Evolutionary conservation across 495 filamentous ascomycete species (phyloP).

Genomic region (Aspergillus carlsbadensis): DNA sequence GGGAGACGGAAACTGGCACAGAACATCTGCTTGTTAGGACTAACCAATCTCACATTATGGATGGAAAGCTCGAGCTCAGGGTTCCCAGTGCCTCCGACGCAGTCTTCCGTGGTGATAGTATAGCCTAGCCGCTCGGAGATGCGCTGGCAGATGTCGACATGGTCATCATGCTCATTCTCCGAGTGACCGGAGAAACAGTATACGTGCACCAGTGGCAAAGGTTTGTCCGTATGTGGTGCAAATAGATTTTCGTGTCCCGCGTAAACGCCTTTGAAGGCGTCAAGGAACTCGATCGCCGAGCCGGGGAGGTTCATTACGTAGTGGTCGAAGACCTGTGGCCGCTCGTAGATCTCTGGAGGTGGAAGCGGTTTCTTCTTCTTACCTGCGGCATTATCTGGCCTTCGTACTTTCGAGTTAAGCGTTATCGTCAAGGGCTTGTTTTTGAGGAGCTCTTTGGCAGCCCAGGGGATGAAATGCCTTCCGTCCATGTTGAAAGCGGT

Average conservation of each 20-base stretch:
- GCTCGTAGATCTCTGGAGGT: conserved; percentile 49
- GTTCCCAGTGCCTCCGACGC: conserved; percentile 42
- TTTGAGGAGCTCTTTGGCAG: conserved; percentile 60
- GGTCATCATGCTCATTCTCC: conserved; percentile 61
- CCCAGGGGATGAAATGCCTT: conserved; percentile 69
- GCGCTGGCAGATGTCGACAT: conserved; percentile 65
- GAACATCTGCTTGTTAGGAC: conserved; percentile 94
- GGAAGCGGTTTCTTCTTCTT: conserved; percentile 24
- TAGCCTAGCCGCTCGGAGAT: conserved; percentile 62
- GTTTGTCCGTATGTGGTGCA: conserved; percentile 51
- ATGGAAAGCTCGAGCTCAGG: conserved; percentile 59
- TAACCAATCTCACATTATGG: conserved; percentile 80
- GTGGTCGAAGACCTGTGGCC: conserved; percentile 71
- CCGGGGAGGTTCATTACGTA: conserved; percentile 98
- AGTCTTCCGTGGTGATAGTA: conserved; percentile 57
- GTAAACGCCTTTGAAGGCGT: conserved; percentile 83
- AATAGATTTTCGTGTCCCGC: conserved; percentile 64
- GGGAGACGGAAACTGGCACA: conserved; percentile 90
- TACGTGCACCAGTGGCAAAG: conserved; percentile 82
- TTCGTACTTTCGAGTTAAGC: conserved; percentile 37
- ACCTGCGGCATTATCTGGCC: conserved; percentile 23
- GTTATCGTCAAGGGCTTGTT: conserved; percentile 44
- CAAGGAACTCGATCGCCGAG: conserved; percentile 78
- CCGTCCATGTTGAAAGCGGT: conserved; percentile 79
- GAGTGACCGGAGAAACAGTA: conserved; percentile 84